Evolutionary conservation across 495 filamentous ascomycete species (phyloP), one percentile per base, ranked within the genome.

Genomic region (Bacidia rubella): DNA sequence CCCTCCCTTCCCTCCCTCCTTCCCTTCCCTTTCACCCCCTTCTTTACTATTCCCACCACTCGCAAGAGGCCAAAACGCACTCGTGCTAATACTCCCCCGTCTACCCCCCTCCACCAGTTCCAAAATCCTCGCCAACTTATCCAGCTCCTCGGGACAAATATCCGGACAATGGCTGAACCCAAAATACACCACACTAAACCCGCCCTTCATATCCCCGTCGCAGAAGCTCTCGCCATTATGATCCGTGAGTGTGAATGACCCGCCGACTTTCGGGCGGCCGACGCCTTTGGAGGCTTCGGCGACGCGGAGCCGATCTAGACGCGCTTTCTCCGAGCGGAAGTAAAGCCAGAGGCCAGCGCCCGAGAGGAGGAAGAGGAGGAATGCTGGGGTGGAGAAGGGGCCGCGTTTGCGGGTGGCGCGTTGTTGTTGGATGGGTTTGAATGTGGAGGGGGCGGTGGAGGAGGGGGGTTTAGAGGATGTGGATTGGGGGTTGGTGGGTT

Each of bases 81-180:
- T 4, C 25, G 47, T 50, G 23, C 25, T 17, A 10, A 42, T 15
- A 1, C 24, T 43, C 23, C 89, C 5, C 29, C 15, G 5, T 35
- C 29, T 15, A 5, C 7, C 29, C 15, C 29, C 29, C 5, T 79
- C 74, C 45, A 92, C 87, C 40, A 85, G 72, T 63, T 96, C 87
- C 63, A 93, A 86, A 74, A 95, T 94, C 57, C 72, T 72, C 45
- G 90, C 87, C 89, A 98, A 95, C 71, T 98, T 98, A 67, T 98
- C 92, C 49, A 98, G 82, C 72, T 98, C 92, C 59, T 98, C 92
- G 25, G 92, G 92, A 73, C 92, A 98, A 67, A 98, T 98, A 67
- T 98, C 92, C 11, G 92, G 92, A 66, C 92, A 98, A 68, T 95
- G 89, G 12, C 87, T 87, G 80, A 98, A 98, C 59, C 92, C 92